Percentiles rank a stretch among this genome's conserved stretches.
Conservation (phyloP, 164 flowering plant species). For the Taxillus chinensis region DNA sequence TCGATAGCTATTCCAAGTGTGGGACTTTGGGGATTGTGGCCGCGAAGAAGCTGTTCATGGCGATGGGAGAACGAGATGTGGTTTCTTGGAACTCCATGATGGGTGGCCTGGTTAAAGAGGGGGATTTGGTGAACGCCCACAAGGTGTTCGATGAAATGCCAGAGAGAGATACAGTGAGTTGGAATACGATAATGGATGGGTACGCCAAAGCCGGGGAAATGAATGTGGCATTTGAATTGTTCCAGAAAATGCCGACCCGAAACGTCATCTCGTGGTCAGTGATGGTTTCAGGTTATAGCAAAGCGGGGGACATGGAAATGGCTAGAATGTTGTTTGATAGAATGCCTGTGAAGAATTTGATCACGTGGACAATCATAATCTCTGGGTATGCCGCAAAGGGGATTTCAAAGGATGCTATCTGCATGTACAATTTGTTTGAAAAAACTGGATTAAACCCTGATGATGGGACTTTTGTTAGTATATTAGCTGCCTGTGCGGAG, state of each 20-base stretch:
- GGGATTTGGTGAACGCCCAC: conserved; percentile 39
- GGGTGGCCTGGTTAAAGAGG: conserved; percentile 41
- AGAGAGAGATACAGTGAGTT: conserved; percentile 60
- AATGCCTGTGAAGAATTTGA: conserved; percentile 66
- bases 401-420: conserved; percentile 40
- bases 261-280: conserved; percentile 85
- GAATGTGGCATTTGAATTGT: conserved; percentile 50
- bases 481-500: conserved; percentile 69
- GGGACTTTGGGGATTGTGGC: conserved; percentile 35
- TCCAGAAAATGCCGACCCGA: conserved; percentile 63
- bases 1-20: conserved; percentile 58
- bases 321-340: conserved; percentile 62
- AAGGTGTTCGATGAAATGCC: conserved; percentile 80
- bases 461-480: conserved; percentile 46
- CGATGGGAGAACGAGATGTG: conserved; percentile 47
- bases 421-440: conserved; percentile 50
- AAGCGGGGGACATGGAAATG: conserved; percentile 65
- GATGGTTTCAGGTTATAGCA: conserved; percentile 55
- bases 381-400: conserved; percentile 78
- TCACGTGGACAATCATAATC: conserved; percentile 72
- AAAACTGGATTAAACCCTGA: conserved; percentile 34
- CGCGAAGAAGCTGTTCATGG: conserved; percentile 45
- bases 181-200: conserved; percentile 76
- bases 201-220: conserved; percentile 59
- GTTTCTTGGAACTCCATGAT: conserved; percentile 78